These are phyloP conservation scores for Xylaria scruposa DNA, from an alignment of 495 filamentous ascomycete genomes.

Conservation along the genomic window DNA sequence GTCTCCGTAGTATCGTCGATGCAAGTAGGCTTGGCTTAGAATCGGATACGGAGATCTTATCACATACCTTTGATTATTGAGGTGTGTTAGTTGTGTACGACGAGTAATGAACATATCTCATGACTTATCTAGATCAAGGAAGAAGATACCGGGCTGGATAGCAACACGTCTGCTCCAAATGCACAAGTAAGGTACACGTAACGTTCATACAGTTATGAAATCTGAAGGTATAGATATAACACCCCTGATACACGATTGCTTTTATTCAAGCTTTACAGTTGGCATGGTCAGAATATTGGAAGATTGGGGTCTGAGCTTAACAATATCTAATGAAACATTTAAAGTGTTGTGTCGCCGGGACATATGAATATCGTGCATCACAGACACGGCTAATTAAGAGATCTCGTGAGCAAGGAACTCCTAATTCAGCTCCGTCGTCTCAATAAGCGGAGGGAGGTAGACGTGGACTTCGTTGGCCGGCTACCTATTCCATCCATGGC, in stretches of 20 bases:
- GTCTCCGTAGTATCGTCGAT: not conserved
- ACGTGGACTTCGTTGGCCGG: not conserved
- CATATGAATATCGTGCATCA: not conserved
- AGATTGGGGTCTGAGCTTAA: not conserved
- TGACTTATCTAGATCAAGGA: not conserved
- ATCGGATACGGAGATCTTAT: not conserved
- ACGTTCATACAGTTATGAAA: not conserved
- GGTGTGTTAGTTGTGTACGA: not conserved
- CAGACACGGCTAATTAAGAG: not conserved
- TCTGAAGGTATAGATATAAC: not conserved
- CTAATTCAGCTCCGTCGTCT: too few relatives aligned
- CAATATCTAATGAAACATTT: not conserved
- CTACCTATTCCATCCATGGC: not conserved
- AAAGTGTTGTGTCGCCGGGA: not conserved
- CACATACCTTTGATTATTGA: not conserved
- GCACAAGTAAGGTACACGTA: not conserved
- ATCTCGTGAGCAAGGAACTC: not conserved
- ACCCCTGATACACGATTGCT: not conserved
- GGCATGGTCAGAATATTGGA: not conserved
- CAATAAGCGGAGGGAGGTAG: not conserved
- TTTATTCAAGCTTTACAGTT: not conserved
- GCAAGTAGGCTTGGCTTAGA: not conserved
- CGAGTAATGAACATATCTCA: too few relatives aligned
- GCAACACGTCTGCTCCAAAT: not conserved
- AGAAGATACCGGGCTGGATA: not conserved